Evolutionary conservation across 1,139 yeast genomes (phyloP).

Genomic region (Protomyces arabidopsidicola): DNA sequence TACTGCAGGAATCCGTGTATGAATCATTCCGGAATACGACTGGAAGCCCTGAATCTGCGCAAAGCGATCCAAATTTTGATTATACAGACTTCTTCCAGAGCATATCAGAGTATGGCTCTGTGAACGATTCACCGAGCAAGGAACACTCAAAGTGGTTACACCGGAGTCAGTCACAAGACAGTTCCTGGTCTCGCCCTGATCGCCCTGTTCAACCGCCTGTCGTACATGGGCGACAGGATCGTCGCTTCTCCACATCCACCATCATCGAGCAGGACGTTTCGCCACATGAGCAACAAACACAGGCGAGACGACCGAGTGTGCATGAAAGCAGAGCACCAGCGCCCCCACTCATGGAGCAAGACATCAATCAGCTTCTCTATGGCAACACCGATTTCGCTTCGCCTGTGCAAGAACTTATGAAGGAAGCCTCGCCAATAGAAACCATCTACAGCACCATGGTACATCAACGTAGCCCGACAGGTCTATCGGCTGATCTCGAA

Average conservation of each 20-base stretch:
- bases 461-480: conserved; percentile 7
- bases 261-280: background rate
- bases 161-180: background rate
- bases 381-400: background rate
- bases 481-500: conserved; percentile 9
- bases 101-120: background rate
- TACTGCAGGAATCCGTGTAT: background rate
- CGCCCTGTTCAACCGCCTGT: background rate
- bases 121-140: background rate
- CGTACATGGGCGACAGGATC: background rate
- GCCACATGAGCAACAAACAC: background rate
- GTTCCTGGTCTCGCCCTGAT: background rate
- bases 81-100: background rate
- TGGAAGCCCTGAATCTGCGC: background rate
- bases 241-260: background rate
- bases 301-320: background rate
- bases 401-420: background rate
- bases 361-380: background rate
- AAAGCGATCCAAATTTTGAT: background rate
- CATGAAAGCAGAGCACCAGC: background rate
- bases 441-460: background rate
- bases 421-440: background rate
- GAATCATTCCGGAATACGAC: background rate
- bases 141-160: background rate
- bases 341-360: background rate